These are phyloP conservation scores for Kregervanrija delftensis DNA, from an alignment of 805 yeast species.

Conservation along the genomic window DNA sequence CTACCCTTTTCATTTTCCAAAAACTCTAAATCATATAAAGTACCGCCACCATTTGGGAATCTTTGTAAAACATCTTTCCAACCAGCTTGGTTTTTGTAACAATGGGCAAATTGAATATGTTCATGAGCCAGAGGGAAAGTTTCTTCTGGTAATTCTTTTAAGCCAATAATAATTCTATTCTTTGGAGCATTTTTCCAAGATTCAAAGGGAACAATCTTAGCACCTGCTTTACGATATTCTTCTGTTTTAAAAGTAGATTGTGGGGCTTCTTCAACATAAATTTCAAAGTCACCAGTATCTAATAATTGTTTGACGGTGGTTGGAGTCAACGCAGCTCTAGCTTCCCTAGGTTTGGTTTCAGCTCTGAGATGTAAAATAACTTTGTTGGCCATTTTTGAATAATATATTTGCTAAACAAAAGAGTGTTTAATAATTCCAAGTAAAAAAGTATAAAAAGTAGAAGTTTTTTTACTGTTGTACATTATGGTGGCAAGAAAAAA, in stretches of 20 bases:
- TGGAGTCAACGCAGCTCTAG: conserved; percentile 96
- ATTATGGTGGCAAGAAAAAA: too few relatives aligned
- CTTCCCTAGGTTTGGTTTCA: conserved; percentile 94
- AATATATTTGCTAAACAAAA: too few relatives aligned
- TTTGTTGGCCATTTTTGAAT: conserved; percentile 17
- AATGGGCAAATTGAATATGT: conserved; percentile 98
- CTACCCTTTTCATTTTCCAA: conserved; percentile 91
- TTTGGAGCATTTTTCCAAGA: conserved; percentile 91
- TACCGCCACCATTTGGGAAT: conserved; percentile 88
- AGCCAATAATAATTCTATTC: conserved; percentile 84
- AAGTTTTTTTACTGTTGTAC: too few relatives aligned
- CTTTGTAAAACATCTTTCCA: conserved; percentile 89
- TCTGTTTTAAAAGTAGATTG: conserved; percentile 72
- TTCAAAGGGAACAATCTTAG: conserved; percentile 83
- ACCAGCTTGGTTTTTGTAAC: conserved; percentile 96
- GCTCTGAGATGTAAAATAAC: conserved; percentile 88
- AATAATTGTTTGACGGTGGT: conserved; percentile 75
- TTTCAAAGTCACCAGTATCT: conserved; percentile 75
- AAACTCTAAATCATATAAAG: conserved; percentile 89
- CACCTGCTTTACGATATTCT: conserved; percentile 80
- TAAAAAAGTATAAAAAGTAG: too few relatives aligned
- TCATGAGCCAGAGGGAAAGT: conserved; percentile 92
- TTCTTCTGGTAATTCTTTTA: conserved; percentile 91
- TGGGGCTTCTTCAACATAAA: conserved; percentile 80
- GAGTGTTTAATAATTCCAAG: too few relatives aligned